Evolutionary conservation across 768 basidiomycete species (phyloP), one percentile per base, ranked within the genome.

Genomic region (Pleurotus giganteus): DNA sequence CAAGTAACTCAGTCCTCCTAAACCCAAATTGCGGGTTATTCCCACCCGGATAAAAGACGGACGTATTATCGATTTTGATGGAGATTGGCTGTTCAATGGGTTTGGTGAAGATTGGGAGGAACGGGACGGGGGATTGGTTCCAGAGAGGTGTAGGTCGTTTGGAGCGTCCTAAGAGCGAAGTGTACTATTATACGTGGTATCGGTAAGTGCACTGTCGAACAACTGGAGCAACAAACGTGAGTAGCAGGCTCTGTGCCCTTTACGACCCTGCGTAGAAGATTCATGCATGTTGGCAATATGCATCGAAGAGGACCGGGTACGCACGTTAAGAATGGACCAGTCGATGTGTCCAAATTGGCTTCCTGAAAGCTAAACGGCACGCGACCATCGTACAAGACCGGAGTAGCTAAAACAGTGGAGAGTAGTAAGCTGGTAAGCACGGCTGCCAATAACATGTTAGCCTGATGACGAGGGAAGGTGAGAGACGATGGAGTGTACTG

Each of bases 1-100:
- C 80, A 53, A 85, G 82, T 55, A 86, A 62, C 55, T 86, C 84
- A 0, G 82, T 82, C 27, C 82, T 74, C 13, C 82, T 74, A 69
- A 84, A 85, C 5, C 83, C 83, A 39, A 65, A 68, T 62, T 85
- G 83, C 0, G 81, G 79, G 3, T 63, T 57, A 0, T 66, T 69
- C 13, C 76, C 68, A 3, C 82, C 83, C 0, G 84, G 80, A 28
- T 76, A 62, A 58, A 85, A 86, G 41, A 84, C 67, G 29, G 82
- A 82, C 50, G 70, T 74, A 65, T 83, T 81, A 62, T 84, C 82
- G 47, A 87, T 83, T 2, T 76, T 70, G 50, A 81, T 70, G 27
- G 75, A 72, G 49, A 85, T 67, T 0, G 73, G 67, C 65, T 86
- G 82, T 54, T 85, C 84, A 11, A 58, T 67, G 15, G 73, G 63